phyloP scores from a whole-genome alignment of 2,329 filamentous ascomycete genomes.

The Penicillium sp. region DNA sequence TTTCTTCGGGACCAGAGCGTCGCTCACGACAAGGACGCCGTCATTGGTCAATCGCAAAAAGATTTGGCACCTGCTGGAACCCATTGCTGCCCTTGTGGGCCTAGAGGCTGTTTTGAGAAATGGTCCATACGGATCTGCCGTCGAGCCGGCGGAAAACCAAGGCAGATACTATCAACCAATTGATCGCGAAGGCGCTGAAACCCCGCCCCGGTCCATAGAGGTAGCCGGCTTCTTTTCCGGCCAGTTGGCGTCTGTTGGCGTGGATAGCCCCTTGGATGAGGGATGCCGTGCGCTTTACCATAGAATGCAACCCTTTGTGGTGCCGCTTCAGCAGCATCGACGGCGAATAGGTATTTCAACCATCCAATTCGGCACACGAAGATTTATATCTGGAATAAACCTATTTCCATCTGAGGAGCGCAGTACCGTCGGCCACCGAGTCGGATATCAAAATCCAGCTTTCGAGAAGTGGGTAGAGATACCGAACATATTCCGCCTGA shows the following conservation, averaged over 20 bases:
- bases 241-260: not conserved
- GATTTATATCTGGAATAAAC: not conserved
- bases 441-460: not conserved
- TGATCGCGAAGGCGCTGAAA: not conserved
- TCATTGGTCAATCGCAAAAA: not conserved
- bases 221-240: not conserved
- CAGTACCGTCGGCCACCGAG: not conserved
- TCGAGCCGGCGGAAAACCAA: not conserved
- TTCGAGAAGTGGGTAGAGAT: not conserved
- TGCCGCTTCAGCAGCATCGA: not conserved
- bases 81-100: not conserved
- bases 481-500: not conserved
- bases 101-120: not conserved
- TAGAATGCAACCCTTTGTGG: not conserved
- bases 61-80: not conserved
- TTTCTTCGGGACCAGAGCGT: not conserved
- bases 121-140: not conserved
- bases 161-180: not conserved
- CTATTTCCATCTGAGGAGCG: not conserved
- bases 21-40: not conserved
- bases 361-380: not conserved
- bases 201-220: not conserved
- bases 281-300: not conserved
- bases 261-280: not conserved
- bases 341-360: not conserved